Evolutionary conservation across 371 early-diverging fungal genomes (phyloP).

Genomic region (Amoeboaphelidium protococcarum): DNA sequence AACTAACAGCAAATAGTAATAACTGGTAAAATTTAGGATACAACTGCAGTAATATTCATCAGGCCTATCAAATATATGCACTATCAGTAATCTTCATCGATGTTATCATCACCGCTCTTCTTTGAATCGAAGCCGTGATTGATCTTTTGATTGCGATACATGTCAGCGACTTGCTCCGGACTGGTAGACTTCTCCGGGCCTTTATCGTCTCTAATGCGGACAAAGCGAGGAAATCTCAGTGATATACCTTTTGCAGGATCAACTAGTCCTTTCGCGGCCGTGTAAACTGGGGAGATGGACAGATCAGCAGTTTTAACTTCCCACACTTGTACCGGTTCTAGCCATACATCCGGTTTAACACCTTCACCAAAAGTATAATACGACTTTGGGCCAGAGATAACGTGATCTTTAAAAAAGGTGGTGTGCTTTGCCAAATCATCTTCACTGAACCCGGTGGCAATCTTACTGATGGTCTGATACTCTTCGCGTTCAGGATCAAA

Average conservation of each 20-base stretch:
- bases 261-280: conserved; percentile 5
- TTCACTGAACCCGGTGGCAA: conserved; percentile 22
- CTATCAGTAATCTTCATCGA: too few relatives aligned
- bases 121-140: too few relatives aligned
- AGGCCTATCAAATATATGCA: too few relatives aligned
- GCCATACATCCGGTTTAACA: conserved; percentile 17
- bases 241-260: conserved; percentile 12
- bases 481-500: conserved; percentile 12
- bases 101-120: too few relatives aligned
- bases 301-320: conserved; percentile 19
- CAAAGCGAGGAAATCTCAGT: conserved; percentile 21
- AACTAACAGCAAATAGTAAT: too few relatives aligned
- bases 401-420: conserved; percentile 5
- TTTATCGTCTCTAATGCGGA: conserved; percentile 18
- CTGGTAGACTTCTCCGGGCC: conserved; percentile 10
- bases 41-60: too few relatives aligned
- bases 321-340: conserved; percentile 15
- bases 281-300: conserved; percentile 16
- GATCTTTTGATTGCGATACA: conserved; percentile 25
- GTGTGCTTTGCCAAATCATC: conserved; percentile 5
- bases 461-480: conserved; percentile 16
- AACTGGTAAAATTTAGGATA: too few relatives aligned
- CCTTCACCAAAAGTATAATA: not conserved
- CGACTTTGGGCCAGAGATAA: not conserved
- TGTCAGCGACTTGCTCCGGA: conserved; percentile 10